These are phyloP conservation scores for Melocanna baccifera DNA, from an alignment of 176 grass and related monocot genomes.

Conservation along the genomic window DNA sequence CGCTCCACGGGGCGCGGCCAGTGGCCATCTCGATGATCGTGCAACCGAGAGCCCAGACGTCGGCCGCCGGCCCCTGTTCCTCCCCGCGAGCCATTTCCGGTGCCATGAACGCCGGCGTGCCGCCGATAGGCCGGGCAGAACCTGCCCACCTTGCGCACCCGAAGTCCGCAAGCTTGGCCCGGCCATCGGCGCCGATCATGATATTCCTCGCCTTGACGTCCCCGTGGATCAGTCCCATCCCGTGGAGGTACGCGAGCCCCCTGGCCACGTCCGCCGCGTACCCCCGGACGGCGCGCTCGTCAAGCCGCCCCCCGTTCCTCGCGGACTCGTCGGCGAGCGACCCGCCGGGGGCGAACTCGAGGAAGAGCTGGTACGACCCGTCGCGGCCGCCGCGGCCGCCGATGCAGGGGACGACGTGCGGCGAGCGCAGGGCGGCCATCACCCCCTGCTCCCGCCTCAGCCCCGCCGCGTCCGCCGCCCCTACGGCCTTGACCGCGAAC, in stretches of 20 bases:
- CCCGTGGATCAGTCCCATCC: slow-evolving; percentile 45
- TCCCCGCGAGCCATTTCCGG: slow-evolving; percentile 79
- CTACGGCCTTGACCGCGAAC: slow-evolving; percentile 59
- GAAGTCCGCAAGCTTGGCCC: slow-evolving; percentile 71
- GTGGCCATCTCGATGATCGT: slow-evolving; percentile 72
- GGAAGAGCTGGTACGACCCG: slow-evolving; percentile 25
- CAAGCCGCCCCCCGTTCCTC: slow-evolving; percentile 36
- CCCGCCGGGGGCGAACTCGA: slow-evolving; percentile 75
- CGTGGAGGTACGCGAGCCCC: slow-evolving; percentile 63
- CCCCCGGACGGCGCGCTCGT: background rate
- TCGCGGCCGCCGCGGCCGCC: background rate
- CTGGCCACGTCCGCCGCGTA: slow-evolving; percentile 38
- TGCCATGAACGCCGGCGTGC: slow-evolving; percentile 92
- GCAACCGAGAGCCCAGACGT: slow-evolving; percentile 80
- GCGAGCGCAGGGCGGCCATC: slow-evolving; percentile 39
- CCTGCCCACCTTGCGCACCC: slow-evolving; percentile 38
- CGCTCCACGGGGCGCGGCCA: slow-evolving; percentile 44
- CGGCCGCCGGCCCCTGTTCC: slow-evolving; percentile 58
- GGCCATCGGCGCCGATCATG: slow-evolving; percentile 51
- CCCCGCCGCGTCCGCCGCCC: background rate
- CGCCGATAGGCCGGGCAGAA: background rate
- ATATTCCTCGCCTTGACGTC: slow-evolving; percentile 77
- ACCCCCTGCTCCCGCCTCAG: slow-evolving; percentile 41
- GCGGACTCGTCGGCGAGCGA: slow-evolving; percentile 46
- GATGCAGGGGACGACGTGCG: slow-evolving; percentile 60